phyloP scores from a whole-genome alignment of 192 early-diverging fungal species.

The Backusella australiensis region DNA sequence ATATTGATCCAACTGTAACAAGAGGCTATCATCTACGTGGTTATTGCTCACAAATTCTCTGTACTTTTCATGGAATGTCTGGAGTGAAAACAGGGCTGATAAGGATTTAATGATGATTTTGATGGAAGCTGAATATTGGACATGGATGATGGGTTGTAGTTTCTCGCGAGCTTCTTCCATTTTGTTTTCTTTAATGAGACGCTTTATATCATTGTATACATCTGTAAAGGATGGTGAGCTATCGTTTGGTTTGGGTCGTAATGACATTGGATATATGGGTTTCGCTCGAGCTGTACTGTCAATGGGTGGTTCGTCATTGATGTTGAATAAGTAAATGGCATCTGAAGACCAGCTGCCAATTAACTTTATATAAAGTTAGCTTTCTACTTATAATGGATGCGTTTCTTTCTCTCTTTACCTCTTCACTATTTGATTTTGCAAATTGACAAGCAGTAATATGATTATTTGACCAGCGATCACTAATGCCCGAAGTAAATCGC shows the following conservation, averaged over 20 bases:
- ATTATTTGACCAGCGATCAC: not conserved
- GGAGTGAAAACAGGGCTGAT: not conserved
- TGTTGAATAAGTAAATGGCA: conserved; percentile 56
- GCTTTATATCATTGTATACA: not conserved
- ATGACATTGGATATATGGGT: not conserved
- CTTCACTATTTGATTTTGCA: conserved; percentile 31
- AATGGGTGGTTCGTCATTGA: conserved; percentile 26
- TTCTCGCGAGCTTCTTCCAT: not conserved
- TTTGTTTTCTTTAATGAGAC: not conserved
- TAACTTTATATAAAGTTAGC: conserved; percentile 32
- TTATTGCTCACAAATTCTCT: not conserved
- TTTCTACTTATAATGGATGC: not conserved
- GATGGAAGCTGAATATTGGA: not conserved
- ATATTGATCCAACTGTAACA: not conserved
- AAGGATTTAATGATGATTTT: not conserved
- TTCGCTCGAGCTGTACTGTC: not conserved
- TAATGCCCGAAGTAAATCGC: conserved; percentile 12
- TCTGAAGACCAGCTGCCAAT: conserved; percentile 60
- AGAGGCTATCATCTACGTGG: not conserved
- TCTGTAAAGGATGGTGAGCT: not conserved
- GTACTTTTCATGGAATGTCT: not conserved
- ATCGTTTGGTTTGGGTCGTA: not conserved
- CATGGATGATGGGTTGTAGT: not conserved
- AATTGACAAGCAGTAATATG: conserved; percentile 38
- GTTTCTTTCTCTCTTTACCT: not conserved